Evolutionary conservation across 805 yeast genomes (phyloP), one percentile per base, ranked within the genome.

Genomic region (Yamadazyma paraphyllophila): DNA sequence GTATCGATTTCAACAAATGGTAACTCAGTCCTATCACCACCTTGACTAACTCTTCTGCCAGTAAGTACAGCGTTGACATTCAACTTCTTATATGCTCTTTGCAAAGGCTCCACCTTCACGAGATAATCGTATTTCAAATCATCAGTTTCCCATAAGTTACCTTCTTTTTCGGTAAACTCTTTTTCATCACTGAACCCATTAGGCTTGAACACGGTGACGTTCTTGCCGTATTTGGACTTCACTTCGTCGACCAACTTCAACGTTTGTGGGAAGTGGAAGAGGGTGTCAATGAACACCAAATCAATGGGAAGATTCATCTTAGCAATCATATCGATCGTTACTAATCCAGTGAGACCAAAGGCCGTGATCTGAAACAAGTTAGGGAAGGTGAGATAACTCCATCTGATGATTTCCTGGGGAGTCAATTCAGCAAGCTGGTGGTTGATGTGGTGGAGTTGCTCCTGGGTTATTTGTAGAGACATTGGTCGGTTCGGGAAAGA

Each of bases 191-290:
- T 58, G 33, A 77, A 78, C 26, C 74, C 85, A 26, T 63, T 56
- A 0, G 98, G 97, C 53, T 75, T 76, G 66, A 73, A 89, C 2
- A 87, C 69, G 54, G 88, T 84, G 17, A 91, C 63, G 24, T 71
- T 71, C 2, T 81, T 76, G 24, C 53, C 43, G 61, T 92, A 92
- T 48, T 71, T 76, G 12, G 57, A 52, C 55, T 78, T 69, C 34
- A 92, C 76, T 10, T 67, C 71, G 1, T 78, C 73, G 4, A 91
- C 84, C 33, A 92, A 74, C 2, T 83, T 88, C 36, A 84, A 67
- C 1, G 98, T 92, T 63, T 92, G 98, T n/a, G 92, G 90, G 73
- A 92, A 92, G 64, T 92, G 97, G 59, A 91, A 88, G 51, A 92
- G 69, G 0, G 98, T 92, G 61, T 92, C 97, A 39, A 91, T 74